Evolutionary conservation across 2,329 filamentous ascomycete genomes (phyloP), one percentile per base, ranked within the genome.

Genomic region (Aspergillus quadricinctus): DNA sequence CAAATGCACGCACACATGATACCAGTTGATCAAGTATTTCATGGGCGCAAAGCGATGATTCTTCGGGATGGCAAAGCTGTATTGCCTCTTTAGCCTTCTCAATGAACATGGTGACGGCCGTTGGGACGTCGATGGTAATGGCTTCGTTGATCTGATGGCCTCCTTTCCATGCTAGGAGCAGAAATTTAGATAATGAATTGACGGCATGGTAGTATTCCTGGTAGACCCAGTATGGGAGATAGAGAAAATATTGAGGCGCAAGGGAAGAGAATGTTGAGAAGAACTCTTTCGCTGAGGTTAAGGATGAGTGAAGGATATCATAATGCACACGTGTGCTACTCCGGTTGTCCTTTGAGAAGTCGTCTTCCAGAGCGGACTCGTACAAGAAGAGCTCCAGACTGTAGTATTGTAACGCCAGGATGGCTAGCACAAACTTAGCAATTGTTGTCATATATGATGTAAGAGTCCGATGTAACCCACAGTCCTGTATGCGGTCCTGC

Each of bases 231-330:
- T 82, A 76, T 0, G 82, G 79, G 25, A 82, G 69, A 29, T 75
- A 71, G 55, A 78, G 77, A 54, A 80, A 81, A 3, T 73, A 67
- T 0, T 67, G 60, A 0, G 76, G 67, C 0, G 81, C 77, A 0
- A 84, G 66, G 0, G 72, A 64, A 1, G 80, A 70, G 74, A 80
- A 81, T 40, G 71, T 70, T 2, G 81, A 75, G 50, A 84, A 83
- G 70, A 79, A 84, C 0, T 68, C 65, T 40, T 75, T 77, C 0
- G 83, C 64, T 1, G 81, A 78, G 17, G 72, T 69, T 48, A 78
- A 77, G 3, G 80, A 79, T 25, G 77, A 76, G 59, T 80, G 81
- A 9, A 85, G 77, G 3, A 77, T 70, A 35, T 35, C 31, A 7
- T 7, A 3, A 17, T 17, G 11, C 4, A 6, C 11, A 55, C 83